Base-by-base conservation (phyloP, 345 rosid genomes). In the Eucalyptus erythrocorys region DNA sequence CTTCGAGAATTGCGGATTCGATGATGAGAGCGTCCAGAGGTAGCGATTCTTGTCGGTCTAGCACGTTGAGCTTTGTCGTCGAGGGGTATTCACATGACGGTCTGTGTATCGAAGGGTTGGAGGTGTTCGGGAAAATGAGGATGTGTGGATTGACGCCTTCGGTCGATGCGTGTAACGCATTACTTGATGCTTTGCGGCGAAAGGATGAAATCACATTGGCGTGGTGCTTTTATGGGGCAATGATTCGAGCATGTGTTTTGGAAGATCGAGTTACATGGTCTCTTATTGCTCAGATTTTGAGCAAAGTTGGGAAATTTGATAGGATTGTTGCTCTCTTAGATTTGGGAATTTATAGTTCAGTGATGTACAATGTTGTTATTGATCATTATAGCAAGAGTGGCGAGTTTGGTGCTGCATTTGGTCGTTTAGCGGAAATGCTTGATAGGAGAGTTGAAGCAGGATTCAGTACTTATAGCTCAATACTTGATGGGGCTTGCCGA, bases 401-500 rank as follows among this genome's bases (percentile, higher is more conserved):
- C 27, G 93, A 94, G 48, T 92, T 94, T 80, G 89, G 49, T 48
- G 93, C 88, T 47, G 93, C 93, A 53, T 92, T 96, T 91, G 50
- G 88, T 85, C 47, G 89, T 34, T 79, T 96, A 82, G 91, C 89
- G 88, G 93, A 94, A 91, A 95, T 96, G 99, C 43, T 47, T 59
- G 89, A 48, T 7, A 93, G 94, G 89, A 90, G 93, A 85, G 80
- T 95, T 16, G 87, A 89, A 61, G 84, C 94, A 51, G 90, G 96
- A 91, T 94, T 93, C 85, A 49, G 66, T 89, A 89, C 95, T 85
- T 94, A 91, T 86, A 88, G 95, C 89, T 91, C 92, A 12, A 68
- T 95, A 34, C 96, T 96, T 86, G 98, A 96, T 90, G 96, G 94
- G 89, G 98, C 93, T 13, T 95, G 97, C 90, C 93, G 87, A 91